These are phyloP conservation scores for Coemansia sp. DNA, from an alignment of 192 early-diverging fungal genomes.

Conservation along the genomic window DNA sequence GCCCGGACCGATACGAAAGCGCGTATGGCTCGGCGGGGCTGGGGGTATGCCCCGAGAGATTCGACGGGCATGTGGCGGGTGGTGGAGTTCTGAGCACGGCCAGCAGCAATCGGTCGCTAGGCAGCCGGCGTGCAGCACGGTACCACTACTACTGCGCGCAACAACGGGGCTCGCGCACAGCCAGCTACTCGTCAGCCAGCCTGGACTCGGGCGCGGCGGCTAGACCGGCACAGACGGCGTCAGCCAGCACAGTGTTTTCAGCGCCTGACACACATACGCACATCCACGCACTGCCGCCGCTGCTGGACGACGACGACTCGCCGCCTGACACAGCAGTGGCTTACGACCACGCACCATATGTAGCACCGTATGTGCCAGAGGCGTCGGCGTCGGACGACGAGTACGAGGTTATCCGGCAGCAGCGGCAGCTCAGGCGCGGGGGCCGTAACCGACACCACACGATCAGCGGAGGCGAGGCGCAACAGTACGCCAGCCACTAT, in stretches of 20 bases:
- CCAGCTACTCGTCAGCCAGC: not conserved
- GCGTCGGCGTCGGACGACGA: not conserved
- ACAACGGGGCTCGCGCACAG: not conserved
- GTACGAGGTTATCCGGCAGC: not conserved
- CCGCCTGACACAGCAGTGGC: not conserved
- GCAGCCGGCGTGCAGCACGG: not conserved
- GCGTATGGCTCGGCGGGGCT: constrained; percentile 2
- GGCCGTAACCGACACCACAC: constrained; percentile 5
- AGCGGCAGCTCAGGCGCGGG: not conserved
- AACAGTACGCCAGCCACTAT: not conserved
- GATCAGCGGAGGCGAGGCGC: not conserved
- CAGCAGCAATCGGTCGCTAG: constrained; percentile 6
- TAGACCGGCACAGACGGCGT: not conserved
- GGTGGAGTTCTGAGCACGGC: not conserved
- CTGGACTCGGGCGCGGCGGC: not conserved
- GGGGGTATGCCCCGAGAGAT: not conserved
- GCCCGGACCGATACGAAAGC: constrained; percentile 29
- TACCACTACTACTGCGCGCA: constrained; percentile 4
- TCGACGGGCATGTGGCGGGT: not conserved
- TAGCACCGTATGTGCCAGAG: not conserved
- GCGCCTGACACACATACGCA: not conserved
- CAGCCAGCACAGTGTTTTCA: not conserved
- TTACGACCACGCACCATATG: not conserved
- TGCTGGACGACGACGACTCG: constrained; percentile 4
- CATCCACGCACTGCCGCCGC: not conserved